Evolutionary conservation across 129 eudicot genomes (phyloP), one percentile per base, ranked within the genome.

Genomic region (Saposhnikovia divaricata): DNA sequence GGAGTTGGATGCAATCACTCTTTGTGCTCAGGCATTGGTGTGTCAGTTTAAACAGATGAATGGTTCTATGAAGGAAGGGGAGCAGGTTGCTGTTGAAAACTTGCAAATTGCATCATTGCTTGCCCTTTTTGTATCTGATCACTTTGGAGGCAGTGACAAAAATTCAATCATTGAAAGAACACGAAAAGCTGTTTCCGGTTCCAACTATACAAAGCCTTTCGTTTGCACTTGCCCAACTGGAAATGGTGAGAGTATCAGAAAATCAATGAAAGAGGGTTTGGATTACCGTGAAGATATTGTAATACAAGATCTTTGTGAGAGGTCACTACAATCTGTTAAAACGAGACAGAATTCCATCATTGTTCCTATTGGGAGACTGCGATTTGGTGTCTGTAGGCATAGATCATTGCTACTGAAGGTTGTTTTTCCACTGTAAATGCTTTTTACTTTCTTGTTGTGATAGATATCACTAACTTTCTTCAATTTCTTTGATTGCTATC

Each of bases 401-500:
- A 89, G 99, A 45, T 91, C 99, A 37, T 61, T 95, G 85, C 97
- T 95, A 71, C 83, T 95, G 94, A 95, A 95, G 97, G 99, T 95
- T 79, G 77, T 28, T 71, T 6, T 76, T 85, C 61, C 44, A 66
- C 74, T 46, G 40, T 19, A 34, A 47, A 9, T 61, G 19, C 71
- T 83, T 28, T 61, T 80, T 37, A 18, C 80, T 57, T 75, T 79
- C 48, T 14, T n/a, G 61, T 77, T 57, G 25, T 71, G 53, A 12
- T 75, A 16, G 37, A 47, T 63, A 12, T 38, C 39, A 57, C 47
- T 31, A 42, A 25, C n/a, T 53, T 45, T 14, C 69, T 79, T 63
- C n/a, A 75, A 21, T 78, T 76, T 27, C 37, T 39, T 51, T 28
- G 50, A 0, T n/a, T 74, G 19, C 55, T 11, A 76, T 77, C 83